Evolutionary conservation across 331 rosid genomes (phyloP).

Genomic region (Rosa hybrid): DNA sequence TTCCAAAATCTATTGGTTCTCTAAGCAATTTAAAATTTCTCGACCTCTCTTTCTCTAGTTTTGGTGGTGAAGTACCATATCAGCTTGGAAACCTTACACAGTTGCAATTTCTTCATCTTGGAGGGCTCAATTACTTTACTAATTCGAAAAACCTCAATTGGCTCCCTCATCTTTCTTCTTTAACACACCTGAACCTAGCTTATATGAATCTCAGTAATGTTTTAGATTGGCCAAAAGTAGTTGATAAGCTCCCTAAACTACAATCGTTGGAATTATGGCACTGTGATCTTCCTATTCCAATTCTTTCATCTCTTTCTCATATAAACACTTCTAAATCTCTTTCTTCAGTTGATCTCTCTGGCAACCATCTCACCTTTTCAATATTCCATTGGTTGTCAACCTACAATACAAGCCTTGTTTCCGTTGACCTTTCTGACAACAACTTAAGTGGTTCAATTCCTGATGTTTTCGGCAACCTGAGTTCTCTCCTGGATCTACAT

Average conservation of each 20-base stretch:
- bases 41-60: not conserved
- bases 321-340: not conserved
- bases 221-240: not conserved
- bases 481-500: not conserved
- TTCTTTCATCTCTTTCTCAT: not conserved
- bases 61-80: not conserved
- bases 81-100: not conserved
- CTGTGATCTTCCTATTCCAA: not conserved
- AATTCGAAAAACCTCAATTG: not conserved
- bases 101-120: not conserved
- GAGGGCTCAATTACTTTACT: not conserved
- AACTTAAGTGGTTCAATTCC: not conserved
- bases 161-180: not conserved
- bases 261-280: accelerated
- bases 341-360: not conserved
- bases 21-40: not conserved
- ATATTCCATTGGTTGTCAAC: not conserved
- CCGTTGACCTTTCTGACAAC: not conserved
- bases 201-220: not conserved
- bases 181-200: not conserved
- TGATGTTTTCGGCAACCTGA: not conserved
- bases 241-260: not conserved
- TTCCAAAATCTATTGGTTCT: slow-evolving; percentile 11
- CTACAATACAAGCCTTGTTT: not conserved
- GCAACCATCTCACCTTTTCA: not conserved